Conservation (phyloP, 306 rosid species). For the Trifolium pratense region DNA sequence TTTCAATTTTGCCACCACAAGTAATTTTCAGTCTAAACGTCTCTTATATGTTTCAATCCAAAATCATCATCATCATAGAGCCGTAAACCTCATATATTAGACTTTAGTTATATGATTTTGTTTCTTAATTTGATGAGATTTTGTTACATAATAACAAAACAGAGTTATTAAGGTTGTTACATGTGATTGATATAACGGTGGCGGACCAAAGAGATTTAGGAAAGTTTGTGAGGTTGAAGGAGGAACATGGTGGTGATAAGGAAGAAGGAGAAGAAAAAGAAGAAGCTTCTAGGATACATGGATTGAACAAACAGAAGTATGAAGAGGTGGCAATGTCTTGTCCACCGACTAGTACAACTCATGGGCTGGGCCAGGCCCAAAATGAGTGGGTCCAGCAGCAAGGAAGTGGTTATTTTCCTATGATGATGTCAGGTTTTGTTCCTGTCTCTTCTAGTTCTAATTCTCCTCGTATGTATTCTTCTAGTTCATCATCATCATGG, state of each 20-base stretch:
- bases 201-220: constrained; percentile 46
- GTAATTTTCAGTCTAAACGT: constrained; percentile 30
- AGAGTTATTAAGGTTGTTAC: background rate
- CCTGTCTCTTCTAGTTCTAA: constrained; percentile 33
- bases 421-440: constrained; percentile 45
- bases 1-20: constrained; percentile 27
- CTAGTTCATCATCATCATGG: constrained; percentile 46
- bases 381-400: constrained; percentile 43
- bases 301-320: constrained; percentile 3
- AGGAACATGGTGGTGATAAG: constrained; percentile 32
- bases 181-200: constrained; percentile 41
- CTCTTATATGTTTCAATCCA: background rate
- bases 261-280: background rate
- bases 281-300: background rate
- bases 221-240: constrained; percentile 21
- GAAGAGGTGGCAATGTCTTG: constrained; percentile 33
- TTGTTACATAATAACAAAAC: background rate
- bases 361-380: constrained; percentile 45
- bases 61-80: constrained; percentile 15
- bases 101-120: too few species aligned
- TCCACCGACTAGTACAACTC: too few species aligned
- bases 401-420: constrained; percentile 37
- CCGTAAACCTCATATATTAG: constrained; percentile 17
- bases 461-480: constrained; percentile 40
- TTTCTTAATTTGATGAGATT: background rate